phyloP scores from a whole-genome alignment of 345 rosid species.

The Erucastrum elatum region DNA sequence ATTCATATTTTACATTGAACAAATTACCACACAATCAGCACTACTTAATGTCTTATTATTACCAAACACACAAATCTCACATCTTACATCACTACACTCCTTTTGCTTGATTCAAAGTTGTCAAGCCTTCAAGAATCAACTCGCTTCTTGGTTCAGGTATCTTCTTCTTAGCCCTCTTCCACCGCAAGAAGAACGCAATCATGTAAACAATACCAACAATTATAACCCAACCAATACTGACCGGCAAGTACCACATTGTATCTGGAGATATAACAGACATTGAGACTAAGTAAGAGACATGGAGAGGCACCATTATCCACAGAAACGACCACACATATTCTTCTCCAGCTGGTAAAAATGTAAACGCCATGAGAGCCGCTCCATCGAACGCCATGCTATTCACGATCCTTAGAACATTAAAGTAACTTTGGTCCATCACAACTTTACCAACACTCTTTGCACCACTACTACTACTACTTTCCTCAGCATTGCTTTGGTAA shows the following conservation, averaged over 20 bases:
- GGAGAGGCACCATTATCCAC: constrained; percentile 15
- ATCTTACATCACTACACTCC: background rate
- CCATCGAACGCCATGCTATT: constrained; percentile 26
- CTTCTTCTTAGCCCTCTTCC: constrained; percentile 27
- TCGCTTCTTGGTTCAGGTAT: constrained; percentile 27
- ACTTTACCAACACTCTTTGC: constrained; percentile 18
- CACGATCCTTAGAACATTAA: background rate
- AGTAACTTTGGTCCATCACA: constrained; percentile 15
- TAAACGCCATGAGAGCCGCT: background rate
- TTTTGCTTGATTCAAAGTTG: constrained; percentile 12
- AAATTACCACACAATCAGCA: background rate
- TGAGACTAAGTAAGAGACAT: constrained; percentile 28
- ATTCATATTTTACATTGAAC: background rate
- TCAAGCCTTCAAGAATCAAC: constrained; percentile 27
- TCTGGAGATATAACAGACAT: constrained; percentile 28
- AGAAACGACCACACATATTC: constrained; percentile 2
- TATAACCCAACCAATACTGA: background rate
- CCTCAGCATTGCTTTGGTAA: constrained; percentile 25
- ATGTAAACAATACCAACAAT: background rate
- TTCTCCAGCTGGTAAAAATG: constrained; percentile 34
- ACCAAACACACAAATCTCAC: background rate
- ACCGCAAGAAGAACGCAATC: constrained; percentile 1
- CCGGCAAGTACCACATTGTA: background rate
- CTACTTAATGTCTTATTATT: background rate
- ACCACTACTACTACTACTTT: background rate